These are phyloP conservation scores for Botryosphaeria agaves DNA, from an alignment of 2,329 filamentous ascomycete genomes.

Conservation along the genomic window DNA sequence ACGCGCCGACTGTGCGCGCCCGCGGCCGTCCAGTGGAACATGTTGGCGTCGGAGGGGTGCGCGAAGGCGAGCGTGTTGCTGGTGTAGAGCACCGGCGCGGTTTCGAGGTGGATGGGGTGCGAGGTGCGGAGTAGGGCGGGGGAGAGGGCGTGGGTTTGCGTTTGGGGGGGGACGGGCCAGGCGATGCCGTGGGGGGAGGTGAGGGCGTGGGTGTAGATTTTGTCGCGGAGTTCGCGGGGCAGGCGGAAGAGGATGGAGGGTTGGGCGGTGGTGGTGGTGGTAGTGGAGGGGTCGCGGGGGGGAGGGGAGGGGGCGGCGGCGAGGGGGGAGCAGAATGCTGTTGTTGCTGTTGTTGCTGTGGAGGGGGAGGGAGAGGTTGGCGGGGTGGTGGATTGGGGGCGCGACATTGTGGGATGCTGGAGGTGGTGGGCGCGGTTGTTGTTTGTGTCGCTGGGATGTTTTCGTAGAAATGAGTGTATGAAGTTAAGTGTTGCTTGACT, in stretches of 20 bases:
- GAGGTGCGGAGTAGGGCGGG: slow-evolving; percentile 15
- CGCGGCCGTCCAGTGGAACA: slow-evolving; percentile 16
- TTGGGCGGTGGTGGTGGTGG: slow-evolving; percentile 12
- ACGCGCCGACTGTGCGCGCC: slow-evolving; percentile 6
- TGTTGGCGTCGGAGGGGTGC: slow-evolving; percentile 19
- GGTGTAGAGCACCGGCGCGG: slow-evolving; percentile 16
- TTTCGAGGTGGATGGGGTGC: slow-evolving; percentile 14
- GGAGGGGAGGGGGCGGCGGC: too few relatives aligned
- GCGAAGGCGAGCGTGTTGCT: slow-evolving; percentile 16
- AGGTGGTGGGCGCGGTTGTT: too few relatives aligned
- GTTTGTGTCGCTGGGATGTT: too few relatives aligned
- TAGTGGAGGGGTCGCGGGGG: not conserved
- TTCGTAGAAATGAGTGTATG: too few relatives aligned
- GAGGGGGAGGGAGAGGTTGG: too few relatives aligned
- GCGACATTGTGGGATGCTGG: too few relatives aligned
- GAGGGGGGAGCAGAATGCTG: too few relatives aligned
- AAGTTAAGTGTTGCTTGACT: too few relatives aligned
- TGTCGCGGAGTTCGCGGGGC: slow-evolving; percentile 17
- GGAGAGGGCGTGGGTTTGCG: slow-evolving; percentile 8
- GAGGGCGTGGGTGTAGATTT: slow-evolving; percentile 15
- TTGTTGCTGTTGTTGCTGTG: too few relatives aligned
- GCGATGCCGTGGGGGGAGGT: slow-evolving; percentile 11
- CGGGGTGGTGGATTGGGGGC: too few relatives aligned
- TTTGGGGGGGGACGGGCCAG: slow-evolving; percentile 11
- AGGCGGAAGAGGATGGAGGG: slow-evolving; percentile 14